Conservation (phyloP, 176 grass and related monocot genomes). For the Avena atlantica region DNA sequence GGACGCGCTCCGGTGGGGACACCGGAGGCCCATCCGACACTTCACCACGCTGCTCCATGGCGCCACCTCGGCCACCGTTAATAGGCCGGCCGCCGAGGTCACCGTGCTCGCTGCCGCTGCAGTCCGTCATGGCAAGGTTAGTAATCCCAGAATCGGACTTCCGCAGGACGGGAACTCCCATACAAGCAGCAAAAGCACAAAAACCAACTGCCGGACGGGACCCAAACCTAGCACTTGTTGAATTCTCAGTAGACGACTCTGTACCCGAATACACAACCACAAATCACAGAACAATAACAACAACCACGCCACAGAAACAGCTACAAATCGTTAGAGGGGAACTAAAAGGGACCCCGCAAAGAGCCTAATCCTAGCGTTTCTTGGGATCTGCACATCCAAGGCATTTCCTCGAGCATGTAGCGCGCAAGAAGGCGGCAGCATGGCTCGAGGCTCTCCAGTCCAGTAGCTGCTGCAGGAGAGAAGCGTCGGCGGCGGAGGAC, state of each 20-base stretch:
- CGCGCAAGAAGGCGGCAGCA: conserved; percentile 18
- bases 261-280: conserved; percentile 34
- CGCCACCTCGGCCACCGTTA: conserved; percentile 53
- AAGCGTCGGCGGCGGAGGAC: neutral
- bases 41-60: conserved; percentile 36
- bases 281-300: conserved; percentile 23
- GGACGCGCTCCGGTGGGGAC: conserved; percentile 46
- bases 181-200: conserved; percentile 58
- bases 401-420: conserved; percentile 51
- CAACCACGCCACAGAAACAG: neutral
- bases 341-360: conserved; percentile 56
- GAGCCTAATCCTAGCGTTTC: conserved; percentile 55
- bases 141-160: conserved; percentile 60
- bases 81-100: conserved; percentile 61
- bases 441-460: conserved; percentile 25
- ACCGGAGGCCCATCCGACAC: conserved; percentile 13
- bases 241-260: conserved; percentile 40
- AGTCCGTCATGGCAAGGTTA: conserved; percentile 41
- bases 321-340: conserved; percentile 47
- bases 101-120: conserved; percentile 34
- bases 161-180: conserved; percentile 70
- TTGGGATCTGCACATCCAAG: conserved; percentile 44
- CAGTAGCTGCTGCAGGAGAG: neutral
- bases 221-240: conserved; percentile 45
- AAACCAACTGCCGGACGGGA: conserved; percentile 2